These are phyloP conservation scores for Penicillium coffeae DNA, from an alignment of 495 filamentous ascomycete species.

Conservation along the genomic window DNA sequence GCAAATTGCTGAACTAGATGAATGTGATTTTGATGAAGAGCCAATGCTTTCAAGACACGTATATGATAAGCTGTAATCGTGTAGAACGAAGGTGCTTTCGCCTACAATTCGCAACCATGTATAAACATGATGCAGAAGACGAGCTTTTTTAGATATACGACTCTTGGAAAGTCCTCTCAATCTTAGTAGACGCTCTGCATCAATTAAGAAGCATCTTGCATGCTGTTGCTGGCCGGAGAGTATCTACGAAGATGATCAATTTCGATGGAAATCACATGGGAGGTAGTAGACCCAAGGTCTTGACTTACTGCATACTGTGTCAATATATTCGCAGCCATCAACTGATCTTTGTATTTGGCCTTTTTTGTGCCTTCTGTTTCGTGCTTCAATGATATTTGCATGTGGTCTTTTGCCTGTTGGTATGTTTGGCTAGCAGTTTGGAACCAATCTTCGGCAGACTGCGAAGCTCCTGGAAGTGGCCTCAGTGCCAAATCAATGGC, in stretches of 20 bases:
- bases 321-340: slow-evolving; percentile 34
- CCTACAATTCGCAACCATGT: slow-evolving; percentile 35
- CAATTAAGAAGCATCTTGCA: slow-evolving; percentile 32
- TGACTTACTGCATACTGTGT: slow-evolving; percentile 29
- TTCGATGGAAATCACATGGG: neutral
- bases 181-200: slow-evolving; percentile 30
- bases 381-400: slow-evolving; percentile 27
- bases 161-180: slow-evolving; percentile 27
- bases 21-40: slow-evolving; percentile 9
- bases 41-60: slow-evolving; percentile 24
- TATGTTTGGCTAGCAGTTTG: slow-evolving; percentile 22
- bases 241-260: slow-evolving; percentile 12
- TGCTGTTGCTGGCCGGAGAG: slow-evolving; percentile 32
- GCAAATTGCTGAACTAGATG: neutral
- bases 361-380: slow-evolving; percentile 29
- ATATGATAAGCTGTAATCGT: slow-evolving; percentile 26
- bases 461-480: slow-evolving; percentile 4
- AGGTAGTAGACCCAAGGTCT: neutral
- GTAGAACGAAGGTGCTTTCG: slow-evolving; percentile 34
- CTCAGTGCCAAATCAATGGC: slow-evolving; percentile 25
- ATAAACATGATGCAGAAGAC: slow-evolving; percentile 33
- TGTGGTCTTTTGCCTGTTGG: slow-evolving; percentile 28
- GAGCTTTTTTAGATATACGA: slow-evolving; percentile 33
- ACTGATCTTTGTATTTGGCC: slow-evolving; percentile 39
- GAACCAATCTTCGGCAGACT: slow-evolving; percentile 25